phyloP scores from a whole-genome alignment of 176 grass and related monocot genomes.

The Tuctoria greenei region DNA sequence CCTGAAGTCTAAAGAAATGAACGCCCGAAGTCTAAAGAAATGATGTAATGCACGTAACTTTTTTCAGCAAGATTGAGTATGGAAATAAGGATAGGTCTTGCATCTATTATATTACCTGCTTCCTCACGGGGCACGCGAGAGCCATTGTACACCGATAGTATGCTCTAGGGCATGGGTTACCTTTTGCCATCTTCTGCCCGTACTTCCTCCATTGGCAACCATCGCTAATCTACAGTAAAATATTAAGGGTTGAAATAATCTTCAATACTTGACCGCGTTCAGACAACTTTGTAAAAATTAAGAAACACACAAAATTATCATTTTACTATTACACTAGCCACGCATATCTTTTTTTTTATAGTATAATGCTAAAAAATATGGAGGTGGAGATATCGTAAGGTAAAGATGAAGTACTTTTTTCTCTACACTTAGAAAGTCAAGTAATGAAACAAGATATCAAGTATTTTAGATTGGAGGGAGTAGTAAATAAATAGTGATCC shows the following conservation, averaged over 20 bases:
- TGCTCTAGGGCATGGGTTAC: slow-evolving; percentile 81
- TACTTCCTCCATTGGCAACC: slow-evolving; percentile 98
- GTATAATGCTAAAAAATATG: no score
- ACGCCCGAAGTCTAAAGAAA: neutral
- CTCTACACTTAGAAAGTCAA: no score
- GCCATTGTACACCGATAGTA: slow-evolving; percentile 97
- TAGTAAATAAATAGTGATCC: no score
- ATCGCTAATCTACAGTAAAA: slow-evolving; percentile 63
- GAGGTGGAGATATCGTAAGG: no score
- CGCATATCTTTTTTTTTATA: no score
- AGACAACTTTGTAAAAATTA: no score
- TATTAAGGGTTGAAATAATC: neutral
- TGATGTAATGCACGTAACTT: neutral
- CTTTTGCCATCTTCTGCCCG: slow-evolving; percentile 95
- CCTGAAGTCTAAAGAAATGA: neutral
- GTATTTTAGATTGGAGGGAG: no score
- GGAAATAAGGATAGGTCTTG: neutral
- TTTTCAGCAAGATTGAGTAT: neutral
- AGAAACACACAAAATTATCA: no score
- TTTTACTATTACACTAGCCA: no score
- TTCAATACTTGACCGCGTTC: no score
- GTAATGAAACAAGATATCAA: no score
- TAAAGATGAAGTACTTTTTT: no score
- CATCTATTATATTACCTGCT: slow-evolving; percentile 62
- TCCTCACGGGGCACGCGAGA: slow-evolving; percentile 74